Base-by-base conservation (phyloP, 2,329 filamentous ascomycete species). In the Herpotrichia juniperi region DNA sequence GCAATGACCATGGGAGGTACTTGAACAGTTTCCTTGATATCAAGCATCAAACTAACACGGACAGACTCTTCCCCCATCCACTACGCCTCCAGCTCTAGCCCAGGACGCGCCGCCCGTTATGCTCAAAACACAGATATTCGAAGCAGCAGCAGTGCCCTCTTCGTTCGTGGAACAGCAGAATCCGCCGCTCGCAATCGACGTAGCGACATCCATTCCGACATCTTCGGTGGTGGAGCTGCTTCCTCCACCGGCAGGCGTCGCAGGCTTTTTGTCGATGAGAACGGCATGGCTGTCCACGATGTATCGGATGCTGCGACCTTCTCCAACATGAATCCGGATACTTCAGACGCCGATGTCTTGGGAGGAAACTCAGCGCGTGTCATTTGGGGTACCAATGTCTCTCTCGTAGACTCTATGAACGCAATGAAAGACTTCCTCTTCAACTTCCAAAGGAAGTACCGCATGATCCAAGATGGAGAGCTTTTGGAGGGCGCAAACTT, bases 381-480 rank as follows among this genome's bases (percentile, higher is more conserved):
- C 51, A 93, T 99, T 58, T 99, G 94, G 94, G 94, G 94, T 73
- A 99, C 94, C 37, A 97, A 96, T 32, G 90, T 99, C 44, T 96
- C 93, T 4, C 89, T 99, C 47, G 86, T 91, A 54, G 93, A 97
- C 71, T 92, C 91, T 0, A 90, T 96, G 73, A 85, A 87, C 46
- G 82, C 87, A 0, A 96, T 97, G 80, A 93, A 94, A 68, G 92
- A 94, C 58, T 99, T 99, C 67, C 79, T 99, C 24, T 86, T 87
- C 69, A 96, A 96, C 71, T 99, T 94, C 65, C 91, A 92, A 54
- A 87, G 86, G 62, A 97, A 97, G 75, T 97, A 99, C 69, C 90
- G 94, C 57, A 85, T 97, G 84, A 94, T 93, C 78, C 85, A 86
- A 19, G 91, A 96, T 62, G 93, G 91, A n/a, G 83, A 89, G 64